These are phyloP conservation scores for Termitomyces bulborhizus DNA, from an alignment of 768 basidiomycete species.

Conservation along the genomic window DNA sequence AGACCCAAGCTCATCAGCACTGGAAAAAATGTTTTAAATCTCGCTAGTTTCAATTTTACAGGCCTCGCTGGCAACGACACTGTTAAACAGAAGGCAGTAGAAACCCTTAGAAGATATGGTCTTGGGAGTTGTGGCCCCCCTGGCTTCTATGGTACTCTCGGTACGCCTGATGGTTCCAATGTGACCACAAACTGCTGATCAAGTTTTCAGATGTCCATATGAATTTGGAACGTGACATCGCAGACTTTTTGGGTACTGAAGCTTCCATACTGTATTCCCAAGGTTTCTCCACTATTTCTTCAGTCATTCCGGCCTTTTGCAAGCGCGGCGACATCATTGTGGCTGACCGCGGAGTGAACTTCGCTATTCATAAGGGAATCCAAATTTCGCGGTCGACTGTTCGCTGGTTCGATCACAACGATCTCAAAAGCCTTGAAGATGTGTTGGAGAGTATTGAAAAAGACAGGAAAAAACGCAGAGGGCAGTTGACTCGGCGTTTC, in stretches of 20 bases:
- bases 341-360: slow-evolving; percentile 95
- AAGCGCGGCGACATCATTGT: slow-evolving; percentile 97
- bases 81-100: slow-evolving; percentile 81
- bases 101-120: slow-evolving; percentile 83
- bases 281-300: slow-evolving; percentile 85
- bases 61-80: slow-evolving; percentile 84
- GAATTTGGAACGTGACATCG: slow-evolving; percentile 81
- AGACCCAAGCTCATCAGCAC: slow-evolving; percentile 71
- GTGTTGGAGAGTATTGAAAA: slow-evolving; percentile 80
- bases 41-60: slow-evolving; percentile 89
- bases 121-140: slow-evolving; percentile 94
- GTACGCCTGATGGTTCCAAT: slow-evolving; percentile 36
- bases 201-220: slow-evolving; percentile 76
- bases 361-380: slow-evolving; percentile 93
- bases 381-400: slow-evolving; percentile 89
- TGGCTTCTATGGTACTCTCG: slow-evolving; percentile 94
- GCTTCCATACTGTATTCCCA: slow-evolving; percentile 90
- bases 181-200: slow-evolving; percentile 5
- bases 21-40: slow-evolving; percentile 75
- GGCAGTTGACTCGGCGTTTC: slow-evolving; percentile 82
- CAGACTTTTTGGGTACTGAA: slow-evolving; percentile 87
- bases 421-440: slow-evolving; percentile 85
- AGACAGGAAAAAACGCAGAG: slow-evolving; percentile 79
- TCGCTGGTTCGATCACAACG: slow-evolving; percentile 96
- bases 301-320: slow-evolving; percentile 95